Evolutionary conservation across 805 yeast species (phyloP), one percentile per base, ranked within the genome.

Genomic region (Lipomyces starkeyi): DNA sequence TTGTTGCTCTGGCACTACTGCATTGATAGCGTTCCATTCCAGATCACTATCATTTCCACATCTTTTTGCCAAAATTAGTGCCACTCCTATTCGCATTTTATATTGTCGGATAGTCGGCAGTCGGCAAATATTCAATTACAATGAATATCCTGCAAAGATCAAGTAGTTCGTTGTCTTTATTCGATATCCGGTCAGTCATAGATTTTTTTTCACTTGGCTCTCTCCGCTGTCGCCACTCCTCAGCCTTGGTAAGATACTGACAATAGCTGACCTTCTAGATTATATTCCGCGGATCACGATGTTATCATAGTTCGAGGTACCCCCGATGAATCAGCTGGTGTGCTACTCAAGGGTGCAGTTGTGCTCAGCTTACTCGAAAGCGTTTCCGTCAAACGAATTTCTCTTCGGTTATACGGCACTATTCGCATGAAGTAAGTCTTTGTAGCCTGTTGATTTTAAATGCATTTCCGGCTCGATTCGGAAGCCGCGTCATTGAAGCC

Each of bases 281-380:
- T 91, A 49, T 83, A 86, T 61, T 86, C 91, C 32, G 77, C 84
- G 1, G 96, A 91, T 56, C 88, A 87, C 70, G 95, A 92, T 75
- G 94, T 93, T 9, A 79, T 94, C 3, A 85, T 95, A 8, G 78
- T 94, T 40, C 89, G 92, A 73, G 99, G 99, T 0, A 75, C 89
- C 0, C 87, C 89, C 5, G 83, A 84, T 47, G 93, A 89, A 62
- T 97, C 98, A 0, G 83, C 91, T 0, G 88, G 97, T 1, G 91
- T 87, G 2, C 80, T 90, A 6, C 78, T 95, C 34, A 80, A 89
- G 0, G 99, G 99, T 3, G 87, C 86, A 11, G 87, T 95, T 29
- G 93, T 89, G 0, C 78, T 95, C 32, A 84, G 93, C 0, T 86
- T 91, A 0, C 82, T 84, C 13, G 98, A 94, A 71, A 91, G 97